These are phyloP conservation scores for Phytophthora sansomeana DNA, from an alignment of 352 stramenopile species.

Conservation along the genomic window DNA sequence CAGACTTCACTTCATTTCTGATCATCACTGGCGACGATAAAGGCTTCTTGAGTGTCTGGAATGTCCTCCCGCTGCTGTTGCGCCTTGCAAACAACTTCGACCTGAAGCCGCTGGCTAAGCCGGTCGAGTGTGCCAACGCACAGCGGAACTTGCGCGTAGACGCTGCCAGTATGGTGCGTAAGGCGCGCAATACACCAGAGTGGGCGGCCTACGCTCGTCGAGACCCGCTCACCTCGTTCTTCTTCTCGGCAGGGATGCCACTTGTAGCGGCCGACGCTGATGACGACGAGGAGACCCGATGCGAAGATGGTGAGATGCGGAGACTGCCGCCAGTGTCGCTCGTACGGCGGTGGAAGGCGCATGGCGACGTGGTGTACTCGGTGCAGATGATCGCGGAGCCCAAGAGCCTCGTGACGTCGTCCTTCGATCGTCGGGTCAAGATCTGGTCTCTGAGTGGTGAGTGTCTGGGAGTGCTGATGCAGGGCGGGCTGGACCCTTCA, in stretches of 20 bases:
- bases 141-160: slow-evolving; percentile 80
- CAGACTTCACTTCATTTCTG: slow-evolving; percentile 54
- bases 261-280: slow-evolving; percentile 40
- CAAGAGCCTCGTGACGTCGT: slow-evolving; percentile 76
- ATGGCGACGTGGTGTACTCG: slow-evolving; percentile 81
- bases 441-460: slow-evolving; percentile 73
- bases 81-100: slow-evolving; percentile 65
- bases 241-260: slow-evolving; percentile 62
- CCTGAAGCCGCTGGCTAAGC: slow-evolving; percentile 53
- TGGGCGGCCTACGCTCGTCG: slow-evolving; percentile 60
- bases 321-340: slow-evolving; percentile 39
- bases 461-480: slow-evolving; percentile 78
- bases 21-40: slow-evolving; percentile 85
- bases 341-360: slow-evolving; percentile 71
- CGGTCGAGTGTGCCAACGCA: slow-evolving; percentile 75
- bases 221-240: slow-evolving; percentile 66
- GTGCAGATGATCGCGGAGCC: slow-evolving; percentile 77
- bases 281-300: slow-evolving; percentile 22
- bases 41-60: slow-evolving; percentile 76
- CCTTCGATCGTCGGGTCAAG: slow-evolving; percentile 81
- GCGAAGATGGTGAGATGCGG: slow-evolving; percentile 26
- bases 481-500: slow-evolving; percentile 65
- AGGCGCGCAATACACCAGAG: slow-evolving; percentile 69
- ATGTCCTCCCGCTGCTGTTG: slow-evolving; percentile 67
- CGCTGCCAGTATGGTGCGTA: slow-evolving; percentile 71